Conservation (phyloP, 2,329 filamentous ascomycete genomes). For the Chaetomium sp. region DNA sequence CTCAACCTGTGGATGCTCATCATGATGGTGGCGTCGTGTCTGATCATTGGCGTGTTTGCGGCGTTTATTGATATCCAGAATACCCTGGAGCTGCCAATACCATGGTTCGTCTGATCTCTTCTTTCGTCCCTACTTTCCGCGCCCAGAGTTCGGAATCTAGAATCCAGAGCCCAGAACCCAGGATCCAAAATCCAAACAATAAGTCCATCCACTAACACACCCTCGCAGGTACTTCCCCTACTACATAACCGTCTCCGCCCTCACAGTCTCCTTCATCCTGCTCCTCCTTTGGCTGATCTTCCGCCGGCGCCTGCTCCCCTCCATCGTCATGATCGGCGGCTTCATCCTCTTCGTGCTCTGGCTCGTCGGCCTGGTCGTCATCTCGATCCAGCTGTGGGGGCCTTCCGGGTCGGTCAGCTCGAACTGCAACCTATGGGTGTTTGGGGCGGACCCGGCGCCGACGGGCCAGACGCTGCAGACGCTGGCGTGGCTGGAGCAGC, state of each 20-base stretch:
- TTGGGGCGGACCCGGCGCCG: constrained; percentile 36
- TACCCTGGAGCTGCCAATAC: constrained; percentile 47
- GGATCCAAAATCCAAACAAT: background rate
- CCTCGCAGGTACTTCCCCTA: constrained; percentile 58
- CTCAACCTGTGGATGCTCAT: constrained; percentile 62
- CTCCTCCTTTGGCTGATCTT: constrained; percentile 58
- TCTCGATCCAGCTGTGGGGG: constrained; percentile 58
- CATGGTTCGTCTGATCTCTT: constrained; percentile 45
- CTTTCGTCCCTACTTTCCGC: background rate
- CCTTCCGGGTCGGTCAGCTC: constrained; percentile 50
- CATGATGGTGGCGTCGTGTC: constrained; percentile 53
- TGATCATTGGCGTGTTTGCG: constrained; percentile 55
- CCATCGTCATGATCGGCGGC: constrained; percentile 56
- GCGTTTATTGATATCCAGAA: constrained; percentile 54
- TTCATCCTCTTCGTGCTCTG: constrained; percentile 64
- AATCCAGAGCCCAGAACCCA: background rate
- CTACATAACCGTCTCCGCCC: constrained; percentile 51
- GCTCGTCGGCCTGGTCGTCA: constrained; percentile 58
- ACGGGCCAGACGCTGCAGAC: constrained; percentile 48
- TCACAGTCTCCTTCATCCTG: constrained; percentile 61
- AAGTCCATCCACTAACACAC: background rate
- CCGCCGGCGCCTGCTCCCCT: constrained; percentile 53
- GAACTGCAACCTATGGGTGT: constrained; percentile 55
- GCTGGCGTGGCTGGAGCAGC: constrained; percentile 58
- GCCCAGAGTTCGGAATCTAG: background rate